Percentiles rank a stretch among this genome's conserved stretches.
These are phyloP conservation scores for Fusarium siculi DNA, from an alignment of 2,329 filamentous ascomycete species.

Conservation along the genomic window DNA sequence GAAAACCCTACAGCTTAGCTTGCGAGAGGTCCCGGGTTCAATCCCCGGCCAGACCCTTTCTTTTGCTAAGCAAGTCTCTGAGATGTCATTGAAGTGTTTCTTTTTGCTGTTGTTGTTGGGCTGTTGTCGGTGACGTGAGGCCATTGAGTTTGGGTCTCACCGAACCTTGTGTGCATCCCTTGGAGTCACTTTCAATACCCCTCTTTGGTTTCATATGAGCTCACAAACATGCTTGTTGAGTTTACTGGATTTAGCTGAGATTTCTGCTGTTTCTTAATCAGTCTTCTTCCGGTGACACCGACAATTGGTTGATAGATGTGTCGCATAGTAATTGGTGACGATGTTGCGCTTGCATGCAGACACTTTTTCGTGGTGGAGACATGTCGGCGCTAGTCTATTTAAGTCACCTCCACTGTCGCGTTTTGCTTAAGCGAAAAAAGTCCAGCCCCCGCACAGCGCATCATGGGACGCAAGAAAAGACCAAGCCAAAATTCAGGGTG, in stretches of 20 bases:
- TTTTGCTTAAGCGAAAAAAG: background rate
- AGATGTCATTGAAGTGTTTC: background rate
- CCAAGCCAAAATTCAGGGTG: rapidly evolving
- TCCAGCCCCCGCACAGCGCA: too few relatives aligned
- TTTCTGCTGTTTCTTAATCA: background rate
- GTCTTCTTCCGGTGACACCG: background rate
- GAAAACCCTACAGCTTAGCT: conserved; percentile 52
- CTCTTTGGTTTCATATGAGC: background rate
- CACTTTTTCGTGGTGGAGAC: background rate
- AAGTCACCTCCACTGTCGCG: background rate
- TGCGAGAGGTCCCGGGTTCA: conserved; percentile 60
- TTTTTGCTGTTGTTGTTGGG: background rate
- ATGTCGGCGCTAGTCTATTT: background rate
- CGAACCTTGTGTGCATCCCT: background rate
- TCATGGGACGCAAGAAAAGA: background rate
- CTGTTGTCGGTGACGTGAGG: background rate
- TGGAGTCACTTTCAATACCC: background rate
- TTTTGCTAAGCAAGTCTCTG: background rate
- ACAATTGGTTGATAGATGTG: conserved; percentile 2
- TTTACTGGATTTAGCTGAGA: background rate
- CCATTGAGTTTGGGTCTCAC: background rate
- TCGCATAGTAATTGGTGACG: background rate
- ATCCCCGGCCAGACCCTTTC: conserved; percentile 55
- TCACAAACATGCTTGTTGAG: too few relatives aligned
- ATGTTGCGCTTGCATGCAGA: background rate